Evolutionary conservation across 805 yeast genomes (phyloP).

Genomic region (Spathaspora arborariae): DNA sequence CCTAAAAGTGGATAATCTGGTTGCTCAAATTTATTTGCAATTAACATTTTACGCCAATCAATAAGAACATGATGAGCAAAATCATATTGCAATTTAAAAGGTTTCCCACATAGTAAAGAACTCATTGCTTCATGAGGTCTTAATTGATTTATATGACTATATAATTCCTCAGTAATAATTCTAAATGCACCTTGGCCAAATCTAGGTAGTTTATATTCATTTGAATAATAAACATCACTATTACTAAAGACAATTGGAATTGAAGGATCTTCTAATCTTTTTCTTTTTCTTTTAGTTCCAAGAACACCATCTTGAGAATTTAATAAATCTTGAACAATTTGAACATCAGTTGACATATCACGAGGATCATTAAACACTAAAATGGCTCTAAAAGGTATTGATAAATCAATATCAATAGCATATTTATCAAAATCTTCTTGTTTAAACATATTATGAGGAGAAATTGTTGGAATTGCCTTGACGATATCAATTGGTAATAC

Average conservation of each 20-base stretch:
- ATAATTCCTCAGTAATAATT: conserved; percentile 56
- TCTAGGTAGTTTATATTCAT: conserved; percentile 70
- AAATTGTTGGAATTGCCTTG: conserved; percentile 49
- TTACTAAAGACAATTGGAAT: conserved; percentile 78
- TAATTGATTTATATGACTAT: conserved; percentile 50
- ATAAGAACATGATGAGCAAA: conserved; percentile 73
- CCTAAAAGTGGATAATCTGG: conserved; percentile 45
- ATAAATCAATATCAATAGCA: conserved; percentile 27
- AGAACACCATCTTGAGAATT: conserved; percentile 58
- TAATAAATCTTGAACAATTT: conserved; percentile 68
- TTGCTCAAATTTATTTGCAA: conserved; percentile 10
- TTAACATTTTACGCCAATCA: conserved; percentile 45
- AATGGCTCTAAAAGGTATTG: conserved; percentile 63
- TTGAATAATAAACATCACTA: conserved; percentile 85
- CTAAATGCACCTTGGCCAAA: conserved; percentile 92
- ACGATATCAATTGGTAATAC: conserved; percentile 72
- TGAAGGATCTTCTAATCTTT: conserved; percentile 38
- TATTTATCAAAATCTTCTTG: conserved; percentile 42
- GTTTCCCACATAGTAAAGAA: conserved; percentile 74
- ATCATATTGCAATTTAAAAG: conserved; percentile 73
- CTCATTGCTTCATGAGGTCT: conserved; percentile 32
- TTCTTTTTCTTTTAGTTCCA: conserved; percentile 51
- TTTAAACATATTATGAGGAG: conserved; percentile 65
- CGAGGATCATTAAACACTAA: conserved; percentile 86
- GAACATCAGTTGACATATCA: conserved; percentile 83